Evolutionary conservation across 768 basidiomycete genomes (phyloP), one percentile per base, ranked within the genome.

Genomic region (Boletus subcaerulescens): DNA sequence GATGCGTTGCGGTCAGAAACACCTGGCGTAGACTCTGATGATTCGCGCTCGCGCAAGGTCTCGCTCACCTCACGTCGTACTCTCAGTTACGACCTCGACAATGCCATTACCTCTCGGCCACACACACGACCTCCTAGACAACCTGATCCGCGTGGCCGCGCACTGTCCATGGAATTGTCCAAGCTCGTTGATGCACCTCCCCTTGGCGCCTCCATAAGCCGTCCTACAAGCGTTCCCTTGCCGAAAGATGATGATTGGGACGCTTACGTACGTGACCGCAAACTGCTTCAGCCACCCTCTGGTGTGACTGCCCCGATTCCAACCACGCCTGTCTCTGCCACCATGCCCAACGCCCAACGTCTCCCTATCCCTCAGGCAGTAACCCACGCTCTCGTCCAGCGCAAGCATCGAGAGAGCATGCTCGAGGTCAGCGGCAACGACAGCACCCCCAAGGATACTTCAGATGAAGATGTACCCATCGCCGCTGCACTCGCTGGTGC

Each of bases 201-300:
- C 22, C 61, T 79, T 15, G 80, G 80, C 14, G 79, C 80, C 50
- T 75, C 83, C 2, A 83, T 88, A 50, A 77, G 78, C 52, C 79
- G 89, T 38, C 87, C 90, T 15, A 86, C 83, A 0, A 90, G 87
- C 61, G 85, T 77, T 6, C 88, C 89, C n/a, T 71, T 89, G 39
- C 48, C 54, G 5, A 65, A 80, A 46, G 84, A 89, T 41, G 78
- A 82, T n/a, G 86, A 89, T 59, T 97, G 93, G 93, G 89, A 95
- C 58, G 72, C 80, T 42, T 96, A 97, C 68, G 80, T 93, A 46
- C 84, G 84, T 43, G 91, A 95, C 47, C 82, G 93, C 52, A 91
- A 88, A 65, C 77, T 97, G 15, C 71, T 94, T 56, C 89, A 91
- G 63, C 91, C 92, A 41, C 91, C 91, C 11, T 80, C 85, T 18